Percentiles rank a stretch among this genome's conserved stretches.
Evolutionary conservation across 495 filamentous ascomycete genomes (phyloP).

Genomic region (Aspergillus heteromorphus): DNA sequence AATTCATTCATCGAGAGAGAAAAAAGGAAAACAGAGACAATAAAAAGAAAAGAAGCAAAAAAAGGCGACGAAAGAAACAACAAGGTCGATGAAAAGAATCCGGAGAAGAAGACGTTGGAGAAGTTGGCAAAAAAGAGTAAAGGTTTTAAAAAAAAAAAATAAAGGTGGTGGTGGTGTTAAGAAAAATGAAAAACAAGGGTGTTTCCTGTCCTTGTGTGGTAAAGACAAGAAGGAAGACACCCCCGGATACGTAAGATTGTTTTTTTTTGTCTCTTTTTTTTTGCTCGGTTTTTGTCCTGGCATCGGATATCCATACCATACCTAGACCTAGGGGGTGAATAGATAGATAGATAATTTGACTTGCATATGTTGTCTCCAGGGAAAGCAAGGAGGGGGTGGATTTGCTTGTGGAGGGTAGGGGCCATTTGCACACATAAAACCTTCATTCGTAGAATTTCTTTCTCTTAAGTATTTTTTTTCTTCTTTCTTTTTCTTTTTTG

Average conservation of each 20-base stretch:
- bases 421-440: not conserved
- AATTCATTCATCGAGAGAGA: too few species aligned
- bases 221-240: too few species aligned
- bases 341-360: too few species aligned
- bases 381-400: too few species aligned
- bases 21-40: conserved; percentile 15
- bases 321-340: not conserved
- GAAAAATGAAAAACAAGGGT: not conserved
- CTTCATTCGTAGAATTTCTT: not conserved
- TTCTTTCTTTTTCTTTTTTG: not conserved
- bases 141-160: too few species aligned
- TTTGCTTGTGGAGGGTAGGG: not conserved
- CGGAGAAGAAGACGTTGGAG: not conserved
- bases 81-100: conserved; percentile 1
- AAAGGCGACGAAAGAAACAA: conserved; percentile 10
- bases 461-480: conserved; percentile 1
- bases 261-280: too few species aligned
- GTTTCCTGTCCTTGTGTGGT: conserved; percentile 1
- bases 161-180: too few species aligned
- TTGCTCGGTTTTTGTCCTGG: not conserved
- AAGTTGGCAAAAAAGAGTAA: conserved; percentile 4
- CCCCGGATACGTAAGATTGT: too few species aligned
- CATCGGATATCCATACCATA: not conserved
- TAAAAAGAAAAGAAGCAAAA: conserved; percentile 7
- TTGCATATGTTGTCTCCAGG: too few species aligned